These are phyloP conservation scores for Globisporangium cystogenes DNA, from an alignment of 352 stramenopile species.

Conservation along the genomic window DNA sequence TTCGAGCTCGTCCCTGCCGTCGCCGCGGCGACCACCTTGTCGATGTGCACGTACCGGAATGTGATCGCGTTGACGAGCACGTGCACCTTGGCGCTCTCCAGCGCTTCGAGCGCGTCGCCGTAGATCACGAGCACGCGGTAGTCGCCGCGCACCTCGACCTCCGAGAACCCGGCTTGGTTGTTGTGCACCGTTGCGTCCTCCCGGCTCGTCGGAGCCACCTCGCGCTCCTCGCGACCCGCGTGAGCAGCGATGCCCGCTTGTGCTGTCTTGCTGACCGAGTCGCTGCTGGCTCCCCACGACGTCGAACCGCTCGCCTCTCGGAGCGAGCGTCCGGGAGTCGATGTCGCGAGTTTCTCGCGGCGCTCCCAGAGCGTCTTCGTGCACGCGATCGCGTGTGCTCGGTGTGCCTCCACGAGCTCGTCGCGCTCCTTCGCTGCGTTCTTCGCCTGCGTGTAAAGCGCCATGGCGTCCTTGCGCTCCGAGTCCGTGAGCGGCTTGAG, in stretches of 20 bases:
- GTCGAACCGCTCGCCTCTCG: neutral
- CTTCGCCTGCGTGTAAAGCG: conserved; percentile 20
- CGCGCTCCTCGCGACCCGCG: conserved; percentile 20
- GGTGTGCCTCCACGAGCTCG: conserved; percentile 41
- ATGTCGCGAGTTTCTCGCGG: conserved; percentile 5
- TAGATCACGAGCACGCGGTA: conserved; percentile 63
- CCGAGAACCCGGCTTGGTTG: conserved; percentile 57
- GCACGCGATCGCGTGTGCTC: conserved; percentile 40
- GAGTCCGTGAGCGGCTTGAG: conserved; percentile 69
- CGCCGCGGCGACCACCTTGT: conserved; percentile 29
- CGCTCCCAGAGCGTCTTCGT: conserved; percentile 37
- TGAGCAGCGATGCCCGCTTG: conserved; percentile 1
- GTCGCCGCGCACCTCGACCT: conserved; percentile 69
- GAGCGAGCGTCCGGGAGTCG: neutral
- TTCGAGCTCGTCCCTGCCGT: conserved; percentile 26
- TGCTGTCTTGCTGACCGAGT: conserved; percentile 7
- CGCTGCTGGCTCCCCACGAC: conserved; percentile 8
- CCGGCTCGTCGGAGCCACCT: conserved; percentile 31
- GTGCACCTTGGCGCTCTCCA: conserved; percentile 53
- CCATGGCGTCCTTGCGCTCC: conserved; percentile 54
- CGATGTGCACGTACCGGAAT: conserved; percentile 55
- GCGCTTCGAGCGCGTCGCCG: conserved; percentile 53
- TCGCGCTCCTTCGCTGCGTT: conserved; percentile 34
- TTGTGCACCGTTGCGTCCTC: conserved; percentile 45
- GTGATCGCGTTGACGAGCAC: conserved; percentile 50